These are phyloP conservation scores for Ustulina deusta DNA, from an alignment of 2,329 filamentous ascomycete genomes.

Conservation along the genomic window DNA sequence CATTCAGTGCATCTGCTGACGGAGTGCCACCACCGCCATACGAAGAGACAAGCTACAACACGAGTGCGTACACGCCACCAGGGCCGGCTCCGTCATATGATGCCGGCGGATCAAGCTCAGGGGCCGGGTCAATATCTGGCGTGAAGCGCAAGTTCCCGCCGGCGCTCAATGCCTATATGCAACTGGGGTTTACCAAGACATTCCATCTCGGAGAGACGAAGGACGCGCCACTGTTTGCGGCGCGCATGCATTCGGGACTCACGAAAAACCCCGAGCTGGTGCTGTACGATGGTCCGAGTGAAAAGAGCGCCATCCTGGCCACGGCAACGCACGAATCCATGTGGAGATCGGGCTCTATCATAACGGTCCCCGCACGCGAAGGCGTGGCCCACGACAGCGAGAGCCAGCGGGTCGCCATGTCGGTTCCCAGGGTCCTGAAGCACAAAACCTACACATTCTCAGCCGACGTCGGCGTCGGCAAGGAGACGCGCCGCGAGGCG, in stretches of 20 bases:
- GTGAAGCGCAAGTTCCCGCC: conserved; percentile 24
- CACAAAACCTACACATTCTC: conserved; percentile 51
- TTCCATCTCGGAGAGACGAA: conserved; percentile 50
- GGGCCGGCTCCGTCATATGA: conserved; percentile 29
- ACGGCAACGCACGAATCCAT: conserved; percentile 28
- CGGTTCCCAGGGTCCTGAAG: neutral
- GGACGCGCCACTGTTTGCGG: conserved; percentile 51
- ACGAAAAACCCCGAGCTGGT: conserved; percentile 48
- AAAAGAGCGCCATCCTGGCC: conserved; percentile 49
- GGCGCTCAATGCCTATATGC: conserved; percentile 32
- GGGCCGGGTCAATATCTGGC: conserved; percentile 6
- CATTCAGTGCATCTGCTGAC: neutral
- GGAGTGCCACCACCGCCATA: conserved; percentile 31
- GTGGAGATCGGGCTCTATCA: conserved; percentile 38
- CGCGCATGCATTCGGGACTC: conserved; percentile 46
- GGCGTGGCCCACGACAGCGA: conserved; percentile 35
- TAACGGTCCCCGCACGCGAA: conserved; percentile 43
- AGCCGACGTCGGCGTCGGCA: conserved; percentile 45
- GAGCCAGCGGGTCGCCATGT: conserved; percentile 32
- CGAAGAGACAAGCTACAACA: conserved; percentile 8
- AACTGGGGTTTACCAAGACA: conserved; percentile 23
- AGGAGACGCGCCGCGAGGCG: conserved; percentile 48
- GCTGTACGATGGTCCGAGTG: conserved; percentile 52
- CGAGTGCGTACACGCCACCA: neutral
- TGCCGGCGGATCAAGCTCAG: conserved; percentile 12